Percentiles rank a stretch among this genome's conserved stretches.
These are phyloP conservation scores for Linum usitatissimum DNA, from an alignment of 345 rosid genomes.

Conservation along the genomic window DNA sequence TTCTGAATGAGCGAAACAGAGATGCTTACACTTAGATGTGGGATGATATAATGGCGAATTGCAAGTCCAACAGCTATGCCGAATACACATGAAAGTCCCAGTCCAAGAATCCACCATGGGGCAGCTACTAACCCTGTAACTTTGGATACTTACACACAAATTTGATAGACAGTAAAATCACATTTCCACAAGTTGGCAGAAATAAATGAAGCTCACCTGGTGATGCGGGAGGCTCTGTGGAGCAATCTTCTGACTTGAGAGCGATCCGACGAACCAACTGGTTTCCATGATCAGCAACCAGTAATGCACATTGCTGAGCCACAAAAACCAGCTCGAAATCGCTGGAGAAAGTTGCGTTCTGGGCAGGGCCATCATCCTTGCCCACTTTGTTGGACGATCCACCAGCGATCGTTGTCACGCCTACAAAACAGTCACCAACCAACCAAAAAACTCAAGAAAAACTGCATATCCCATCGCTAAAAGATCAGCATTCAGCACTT, in stretches of 20 bases:
- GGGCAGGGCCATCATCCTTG: slow-evolving; percentile 50
- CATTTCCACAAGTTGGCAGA: neutral
- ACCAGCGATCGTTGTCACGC: slow-evolving; percentile 59
- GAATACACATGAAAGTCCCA: slow-evolving; percentile 29
- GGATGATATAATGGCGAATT: slow-evolving; percentile 23
- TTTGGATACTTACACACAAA: neutral
- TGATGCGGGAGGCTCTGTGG: slow-evolving; percentile 28
- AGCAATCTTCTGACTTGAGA: slow-evolving; percentile 57
- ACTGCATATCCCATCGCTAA: neutral
- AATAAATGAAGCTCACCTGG: slow-evolving; percentile 17
- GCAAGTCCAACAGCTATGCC: slow-evolving; percentile 31
- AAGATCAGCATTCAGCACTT: neutral
- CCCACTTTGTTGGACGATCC: slow-evolving; percentile 32
- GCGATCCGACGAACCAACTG: slow-evolving; percentile 43
- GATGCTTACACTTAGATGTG: slow-evolving; percentile 48
- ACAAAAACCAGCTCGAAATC: slow-evolving; percentile 49
- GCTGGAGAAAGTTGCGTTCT: slow-evolving; percentile 55
- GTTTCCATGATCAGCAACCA: slow-evolving; percentile 54
- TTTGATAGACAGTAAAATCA: neutral
- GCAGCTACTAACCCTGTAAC: slow-evolving; percentile 26
- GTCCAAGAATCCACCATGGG: slow-evolving; percentile 27
- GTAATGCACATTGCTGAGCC: slow-evolving; percentile 41
- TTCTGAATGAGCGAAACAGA: neutral
- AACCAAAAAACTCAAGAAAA: too few relatives aligned
- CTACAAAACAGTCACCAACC: slow-evolving; percentile 12